Evolutionary conservation across 495 filamentous ascomycete species (phyloP).

Genomic region (Penicillium desertorum): DNA sequence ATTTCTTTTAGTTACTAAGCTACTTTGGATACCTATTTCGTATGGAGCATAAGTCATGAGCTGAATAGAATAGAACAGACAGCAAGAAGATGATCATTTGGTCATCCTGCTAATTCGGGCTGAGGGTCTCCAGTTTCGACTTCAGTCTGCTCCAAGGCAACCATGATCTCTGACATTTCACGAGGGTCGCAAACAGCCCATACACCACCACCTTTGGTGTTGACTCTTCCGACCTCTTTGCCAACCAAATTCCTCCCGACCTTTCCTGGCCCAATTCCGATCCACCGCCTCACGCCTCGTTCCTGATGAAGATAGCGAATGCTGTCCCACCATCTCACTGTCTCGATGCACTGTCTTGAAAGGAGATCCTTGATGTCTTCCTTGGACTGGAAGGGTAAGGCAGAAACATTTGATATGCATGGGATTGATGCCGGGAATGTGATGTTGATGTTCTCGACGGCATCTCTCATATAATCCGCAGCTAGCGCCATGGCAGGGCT

Average conservation of each 20-base stretch:
- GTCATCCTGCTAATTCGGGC: neutral
- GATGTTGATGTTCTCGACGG: conserved; percentile 60
- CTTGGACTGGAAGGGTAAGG: conserved; percentile 68
- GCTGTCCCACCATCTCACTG: conserved; percentile 90
- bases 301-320: conserved; percentile 88
- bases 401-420: conserved; percentile 84
- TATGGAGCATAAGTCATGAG: neutral
- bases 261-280: conserved; percentile 93
- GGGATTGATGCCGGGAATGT: conserved; percentile 72
- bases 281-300: conserved; percentile 78
- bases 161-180: conserved; percentile 75
- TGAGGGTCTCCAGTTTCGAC: conserved; percentile 28
- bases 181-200: conserved; percentile 86
- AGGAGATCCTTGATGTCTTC: conserved; percentile 73
- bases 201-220: conserved; percentile 82
- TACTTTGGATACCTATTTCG: too few relatives aligned
- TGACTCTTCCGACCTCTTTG: conserved; percentile 86
- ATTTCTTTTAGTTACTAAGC: neutral
- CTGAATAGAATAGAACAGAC: neutral
- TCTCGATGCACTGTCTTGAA: conserved; percentile 78
- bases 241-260: conserved; percentile 92
- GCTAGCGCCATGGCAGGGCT: conserved; percentile 90
- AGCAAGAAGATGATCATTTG: neutral
- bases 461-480: conserved; percentile 63
- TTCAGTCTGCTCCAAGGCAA: conserved; percentile 73